Base-by-base conservation (phyloP, 371 early-diverging fungal species). In the Mortierella sp. region DNA sequence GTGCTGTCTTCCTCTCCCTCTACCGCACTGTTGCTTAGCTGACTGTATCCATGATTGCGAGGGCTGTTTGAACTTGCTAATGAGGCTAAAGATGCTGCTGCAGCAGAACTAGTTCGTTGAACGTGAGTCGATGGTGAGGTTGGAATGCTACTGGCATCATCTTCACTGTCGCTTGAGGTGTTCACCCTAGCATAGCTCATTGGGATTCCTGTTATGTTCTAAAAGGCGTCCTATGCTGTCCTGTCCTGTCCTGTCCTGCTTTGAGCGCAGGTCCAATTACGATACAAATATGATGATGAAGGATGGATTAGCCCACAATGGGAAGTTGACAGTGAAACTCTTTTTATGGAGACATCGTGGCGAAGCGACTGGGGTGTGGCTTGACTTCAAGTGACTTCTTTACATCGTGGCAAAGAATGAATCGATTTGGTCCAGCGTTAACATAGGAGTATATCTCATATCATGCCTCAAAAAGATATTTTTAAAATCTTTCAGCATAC, bases 121-220 rank as follows among this genome's bases (percentile, higher is more conserved):
- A 45, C 58, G 6, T 57, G 62, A 20, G 20, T 20, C 20, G 70
- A 57, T 1, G 70, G 66, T 54, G 55, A 49, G 35, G 62, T 4
- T 65, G 55, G 26, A 28, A 20, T 28, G 64, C 45, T 47, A 47
- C 30, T 24, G 39, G 61, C 62, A 32, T 73, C 73, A 47, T 73
- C 78, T n/a, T 78, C 78, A 43, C 73, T 73, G 73, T 77, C 77
- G 43, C 77, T 77, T 22, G 66, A 57, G 24, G 68, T 59, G 35
- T 73, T 68, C 60, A 78, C 70, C 40, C 78, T 68, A 26, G 40
- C 73, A 73, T 78, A 78, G 66, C 78, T 78, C 78, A 78, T 78
- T 55, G 51, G n/a, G n/a, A 51, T 51, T 51, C n/a, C 51, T 51
- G n/a, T 51, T 51, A 3, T 51, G 51, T n/a, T 51, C n/a, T 51